These are phyloP conservation scores for Myriosclerotinia duriaeana DNA, from an alignment of 2,329 filamentous ascomycete genomes.

Conservation along the genomic window DNA sequence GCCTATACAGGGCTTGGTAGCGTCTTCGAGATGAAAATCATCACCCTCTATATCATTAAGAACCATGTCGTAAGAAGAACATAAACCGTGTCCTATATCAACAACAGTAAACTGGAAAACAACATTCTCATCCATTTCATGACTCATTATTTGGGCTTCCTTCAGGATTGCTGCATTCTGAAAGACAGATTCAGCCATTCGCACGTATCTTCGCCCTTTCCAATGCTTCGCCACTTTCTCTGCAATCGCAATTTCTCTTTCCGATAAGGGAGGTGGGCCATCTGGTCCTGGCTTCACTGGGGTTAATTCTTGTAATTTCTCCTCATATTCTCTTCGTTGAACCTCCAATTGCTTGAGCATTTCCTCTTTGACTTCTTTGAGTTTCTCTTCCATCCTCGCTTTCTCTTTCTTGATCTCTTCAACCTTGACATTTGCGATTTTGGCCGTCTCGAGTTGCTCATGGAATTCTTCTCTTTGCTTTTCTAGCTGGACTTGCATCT, in stretches of 20 bases:
- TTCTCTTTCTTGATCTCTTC: conserved; percentile 85
- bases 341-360: conserved; percentile 83
- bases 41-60: conserved; percentile 86
- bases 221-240: conserved; percentile 69
- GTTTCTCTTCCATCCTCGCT: conserved; percentile 76
- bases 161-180: conserved; percentile 87
- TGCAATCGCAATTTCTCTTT: conserved; percentile 70
- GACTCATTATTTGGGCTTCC: conserved; percentile 97
- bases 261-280: conserved; percentile 52
- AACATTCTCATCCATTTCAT: conserved; percentile 88
- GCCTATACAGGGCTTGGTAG: conserved; percentile 85
- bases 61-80: conserved; percentile 95
- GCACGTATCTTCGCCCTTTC: conserved; percentile 82
- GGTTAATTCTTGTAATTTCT: conserved; percentile 75
- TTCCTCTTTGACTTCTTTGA: conserved; percentile 76
- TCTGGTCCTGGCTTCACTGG: conserved; percentile 55
- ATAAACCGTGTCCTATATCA: conserved; percentile 81
- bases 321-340: conserved; percentile 82
- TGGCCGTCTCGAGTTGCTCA: conserved; percentile 72
- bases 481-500: conserved; percentile 80
- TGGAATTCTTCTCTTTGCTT: conserved; percentile 81
- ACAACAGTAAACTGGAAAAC: conserved; percentile 94
- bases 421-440: conserved; percentile 73
- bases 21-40: conserved; percentile 75
- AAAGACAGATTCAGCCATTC: conserved; percentile 88